Evolutionary conservation across 148 eudicot genomes (phyloP), one percentile per base, ranked within the genome.

Genomic region (Amaranthus cruentus): DNA sequence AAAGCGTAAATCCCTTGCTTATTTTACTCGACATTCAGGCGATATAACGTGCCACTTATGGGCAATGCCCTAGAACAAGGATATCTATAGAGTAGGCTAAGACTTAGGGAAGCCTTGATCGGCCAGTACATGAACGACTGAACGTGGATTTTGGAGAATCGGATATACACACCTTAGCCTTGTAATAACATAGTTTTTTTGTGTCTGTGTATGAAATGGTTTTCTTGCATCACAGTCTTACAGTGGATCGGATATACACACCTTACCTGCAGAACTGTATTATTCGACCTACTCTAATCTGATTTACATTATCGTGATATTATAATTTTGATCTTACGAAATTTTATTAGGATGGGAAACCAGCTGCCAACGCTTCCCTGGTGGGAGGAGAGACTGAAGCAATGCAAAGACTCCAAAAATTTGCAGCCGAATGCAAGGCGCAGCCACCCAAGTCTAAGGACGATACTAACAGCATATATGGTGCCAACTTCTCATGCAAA

Each of bases 371-470:
- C 79, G 91, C 92, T 53, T 85, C 91, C 62, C 75, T 91, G 80
- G 84, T 82, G 75, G 98, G 98, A 78, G 98, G 98, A 75, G 98
- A 94, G 86, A 91, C 90, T 49, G 98, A 94, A 84, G 98, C 96
- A 63, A 67, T 89, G 77, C 92, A 88, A 87, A 89, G 93, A 82
- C 90, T 94, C 62, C 84, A 79, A 76, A 88, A 81, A 64, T 94
- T 91, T 79, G 98, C 96, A 43, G 88, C 87, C 52, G 98, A 94
- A 75, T 89, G 93, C 85, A 84, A 61, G 79, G 91, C 97, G 6
- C 97, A 94, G 75, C 91, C 97, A 53, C 87, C 82, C 62, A 87
- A 85, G 79, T 71, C 77, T 73, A 87, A 88, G 81, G 88, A 88
- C 65, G 91, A 93, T 47, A 81, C 84, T 72, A 82, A 87, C 79